A percentile compares a stretch with the other conserved stretches of the same genome.
Evolutionary conservation across 2,329 filamentous ascomycete species (phyloP).

Genomic region (Exserohilum rostratum): DNA sequence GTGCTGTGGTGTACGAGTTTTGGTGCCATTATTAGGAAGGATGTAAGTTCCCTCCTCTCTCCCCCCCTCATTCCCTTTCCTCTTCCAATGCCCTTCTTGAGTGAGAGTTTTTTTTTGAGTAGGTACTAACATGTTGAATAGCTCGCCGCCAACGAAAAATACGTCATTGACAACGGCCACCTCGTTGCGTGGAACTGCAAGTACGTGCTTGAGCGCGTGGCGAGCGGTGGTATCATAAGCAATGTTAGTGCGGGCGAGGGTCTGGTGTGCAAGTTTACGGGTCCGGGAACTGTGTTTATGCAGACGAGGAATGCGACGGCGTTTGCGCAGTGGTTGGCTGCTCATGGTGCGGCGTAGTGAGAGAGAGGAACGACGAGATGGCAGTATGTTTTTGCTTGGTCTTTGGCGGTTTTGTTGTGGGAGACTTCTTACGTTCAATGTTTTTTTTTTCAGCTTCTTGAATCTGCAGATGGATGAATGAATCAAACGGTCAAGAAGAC

Average conservation of each 20-base stretch:
- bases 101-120: background rate
- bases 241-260: slow-evolving; percentile 82
- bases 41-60: slow-evolving; percentile 65
- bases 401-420: too few relatives aligned
- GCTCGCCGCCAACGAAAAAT: slow-evolving; percentile 68
- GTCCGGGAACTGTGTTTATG: slow-evolving; percentile 87
- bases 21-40: slow-evolving; percentile 92
- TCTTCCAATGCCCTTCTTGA: background rate
- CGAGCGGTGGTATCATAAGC: slow-evolving; percentile 93
- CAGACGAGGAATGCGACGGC: slow-evolving; percentile 85
- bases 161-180: slow-evolving; percentile 91
- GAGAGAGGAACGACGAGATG: background rate
- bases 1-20: slow-evolving; percentile 91
- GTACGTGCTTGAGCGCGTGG: slow-evolving; percentile 86
- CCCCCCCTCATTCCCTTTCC: background rate
- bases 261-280: slow-evolving; percentile 89
- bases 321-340: slow-evolving; percentile 60
- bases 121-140: background rate
- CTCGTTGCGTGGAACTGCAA: slow-evolving; percentile 97
- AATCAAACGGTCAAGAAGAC: too few relatives aligned
- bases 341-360: slow-evolving; percentile 18
- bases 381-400: too few relatives aligned
- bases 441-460: too few relatives aligned
- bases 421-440: too few relatives aligned
- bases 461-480: too few relatives aligned